Evolutionary conservation across 208 protist genomes (phyloP).

Genomic region (Acanthamoeba royreba): DNA sequence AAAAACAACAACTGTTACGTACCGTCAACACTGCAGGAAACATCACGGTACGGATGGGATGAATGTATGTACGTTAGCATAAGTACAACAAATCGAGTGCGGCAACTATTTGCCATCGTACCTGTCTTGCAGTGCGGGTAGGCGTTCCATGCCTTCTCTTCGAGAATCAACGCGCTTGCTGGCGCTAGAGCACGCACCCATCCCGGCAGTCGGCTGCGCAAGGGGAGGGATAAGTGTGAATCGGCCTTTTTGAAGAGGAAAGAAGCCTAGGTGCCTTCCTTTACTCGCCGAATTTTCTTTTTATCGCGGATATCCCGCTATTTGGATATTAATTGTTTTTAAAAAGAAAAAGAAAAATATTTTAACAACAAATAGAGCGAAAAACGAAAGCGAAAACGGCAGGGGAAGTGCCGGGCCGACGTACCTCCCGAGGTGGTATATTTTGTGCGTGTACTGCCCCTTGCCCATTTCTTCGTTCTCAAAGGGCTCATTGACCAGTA

Average conservation of each 20-base stretch:
- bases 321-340: not conserved
- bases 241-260: too few species aligned
- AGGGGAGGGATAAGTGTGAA: too few species aligned
- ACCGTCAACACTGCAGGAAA: not conserved
- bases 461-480: constrained; percentile 67
- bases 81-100: too few species aligned
- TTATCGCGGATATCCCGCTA: too few species aligned
- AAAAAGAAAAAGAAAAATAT: not conserved
- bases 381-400: not conserved
- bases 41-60: too few species aligned
- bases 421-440: constrained; percentile 71
- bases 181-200: constrained; percentile 70
- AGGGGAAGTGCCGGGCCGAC: not conserved
- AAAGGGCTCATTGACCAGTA: constrained; percentile 82
- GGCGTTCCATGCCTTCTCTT: constrained; percentile 83
- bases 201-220: constrained; percentile 58
- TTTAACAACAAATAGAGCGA: not conserved
- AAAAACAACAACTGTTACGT: not conserved
- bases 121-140: constrained; percentile 79
- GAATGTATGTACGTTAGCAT: too few species aligned
- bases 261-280: too few species aligned
- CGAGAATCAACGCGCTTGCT: constrained; percentile 65
- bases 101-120: too few species aligned
- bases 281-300: too few species aligned
- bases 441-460: constrained; percentile 84